A percentile compares a stretch with the other conserved stretches of the same genome.
phyloP scores from a whole-genome alignment of 352 stramenopile genomes.

The Globisporangium camurandrum region DNA sequence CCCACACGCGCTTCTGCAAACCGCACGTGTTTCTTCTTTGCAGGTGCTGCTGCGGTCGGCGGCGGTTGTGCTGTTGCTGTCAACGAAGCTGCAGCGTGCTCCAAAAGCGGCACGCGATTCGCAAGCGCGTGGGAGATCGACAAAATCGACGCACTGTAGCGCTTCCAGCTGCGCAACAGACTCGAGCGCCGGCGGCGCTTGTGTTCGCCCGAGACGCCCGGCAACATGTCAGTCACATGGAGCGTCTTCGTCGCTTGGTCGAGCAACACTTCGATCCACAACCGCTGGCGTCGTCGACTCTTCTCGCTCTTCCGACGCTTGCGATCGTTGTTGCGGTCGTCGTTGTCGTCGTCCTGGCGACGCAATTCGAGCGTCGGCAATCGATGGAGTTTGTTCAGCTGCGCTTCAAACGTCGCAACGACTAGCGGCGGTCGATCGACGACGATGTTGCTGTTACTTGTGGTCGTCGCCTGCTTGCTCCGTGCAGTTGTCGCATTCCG shows the following conservation, averaged over 20 bases:
- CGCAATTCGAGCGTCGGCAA: constrained; percentile 76
- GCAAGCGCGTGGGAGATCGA: constrained; percentile 53
- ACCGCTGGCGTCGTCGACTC: too few relatives aligned
- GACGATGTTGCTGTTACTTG: background rate
- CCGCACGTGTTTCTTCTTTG: constrained; percentile 58
- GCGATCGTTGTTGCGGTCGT: constrained; percentile 53
- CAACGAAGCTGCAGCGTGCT: too few relatives aligned
- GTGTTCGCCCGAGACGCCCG: constrained; percentile 63
- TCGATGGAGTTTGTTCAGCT: constrained; percentile 75
- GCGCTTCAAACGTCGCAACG: constrained; percentile 67
- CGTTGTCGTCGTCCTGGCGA: too few relatives aligned
- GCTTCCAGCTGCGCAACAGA: constrained; percentile 72
- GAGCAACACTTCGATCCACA: constrained; percentile 74
- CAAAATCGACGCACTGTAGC: constrained; percentile 62
- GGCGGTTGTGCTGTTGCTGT: too few relatives aligned
- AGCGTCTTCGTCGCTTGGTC: constrained; percentile 79
- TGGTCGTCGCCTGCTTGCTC: too few relatives aligned
- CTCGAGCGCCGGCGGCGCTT: constrained; percentile 53
- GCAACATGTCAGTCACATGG: constrained; percentile 72
- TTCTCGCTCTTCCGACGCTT: constrained; percentile 46
- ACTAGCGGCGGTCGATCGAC: constrained; percentile 16
- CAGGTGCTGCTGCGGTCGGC: background rate
- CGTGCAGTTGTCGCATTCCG: background rate
- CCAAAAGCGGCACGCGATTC: constrained; percentile 2
- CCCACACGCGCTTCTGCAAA: constrained; percentile 24